Evolutionary conservation across 2,329 filamentous ascomycete species (phyloP).

Genomic region (Bretziella fagacearum): DNA sequence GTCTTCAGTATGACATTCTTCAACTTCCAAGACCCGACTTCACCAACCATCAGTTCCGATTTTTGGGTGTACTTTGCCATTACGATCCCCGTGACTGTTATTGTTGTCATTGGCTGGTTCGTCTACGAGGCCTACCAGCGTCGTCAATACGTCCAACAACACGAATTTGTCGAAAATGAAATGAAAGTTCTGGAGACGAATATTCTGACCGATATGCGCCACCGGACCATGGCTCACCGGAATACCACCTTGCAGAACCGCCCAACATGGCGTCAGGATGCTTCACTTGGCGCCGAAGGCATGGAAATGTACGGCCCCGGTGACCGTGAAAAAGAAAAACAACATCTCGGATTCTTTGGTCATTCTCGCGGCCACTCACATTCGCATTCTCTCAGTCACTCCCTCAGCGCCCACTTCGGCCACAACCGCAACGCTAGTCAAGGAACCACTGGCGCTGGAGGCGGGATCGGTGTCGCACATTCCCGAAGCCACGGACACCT

Average conservation of each 20-base stretch:
- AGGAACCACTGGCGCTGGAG: not conserved
- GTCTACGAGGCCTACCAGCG: constrained; percentile 35
- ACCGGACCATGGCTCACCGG: constrained; percentile 32
- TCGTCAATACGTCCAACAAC: constrained; percentile 30
- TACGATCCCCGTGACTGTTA: constrained; percentile 38
- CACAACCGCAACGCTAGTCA: not conserved
- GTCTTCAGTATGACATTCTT: constrained; percentile 53
- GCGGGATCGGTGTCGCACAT: not conserved
- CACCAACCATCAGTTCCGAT: constrained; percentile 30
- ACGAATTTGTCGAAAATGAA: constrained; percentile 34
- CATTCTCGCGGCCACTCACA: not conserved
- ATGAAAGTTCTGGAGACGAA: constrained; percentile 40
- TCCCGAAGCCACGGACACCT: constrained; percentile 2
- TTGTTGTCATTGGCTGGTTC: constrained; percentile 39
- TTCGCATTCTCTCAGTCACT: constrained; percentile 17
- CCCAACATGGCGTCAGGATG: constrained; percentile 39
- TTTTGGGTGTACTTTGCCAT: constrained; percentile 49
- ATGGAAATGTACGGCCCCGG: not conserved
- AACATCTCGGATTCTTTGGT: not conserved
- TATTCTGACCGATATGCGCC: constrained; percentile 38
- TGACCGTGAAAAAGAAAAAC: constrained; percentile 1
- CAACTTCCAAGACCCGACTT: constrained; percentile 34
- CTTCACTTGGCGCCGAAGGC: constrained; percentile 16
- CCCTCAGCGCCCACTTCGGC: constrained; percentile 15
- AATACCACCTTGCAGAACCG: constrained; percentile 38